Conservation (phyloP, 2,329 filamentous ascomycete species). For the Sclerotinia subarctica region DNA sequence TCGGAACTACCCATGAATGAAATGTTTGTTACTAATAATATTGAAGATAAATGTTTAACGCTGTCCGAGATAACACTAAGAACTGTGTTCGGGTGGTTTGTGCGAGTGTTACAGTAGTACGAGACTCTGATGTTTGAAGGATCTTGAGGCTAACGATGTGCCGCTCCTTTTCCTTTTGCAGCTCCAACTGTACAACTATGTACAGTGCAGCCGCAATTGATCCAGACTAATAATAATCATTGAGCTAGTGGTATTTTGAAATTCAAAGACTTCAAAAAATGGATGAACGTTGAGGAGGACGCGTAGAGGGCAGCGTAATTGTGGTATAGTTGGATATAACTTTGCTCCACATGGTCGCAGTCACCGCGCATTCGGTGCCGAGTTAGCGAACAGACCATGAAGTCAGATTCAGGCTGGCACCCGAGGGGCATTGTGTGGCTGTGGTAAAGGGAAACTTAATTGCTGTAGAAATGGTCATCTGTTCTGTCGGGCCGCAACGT, state of each 20-base stretch:
- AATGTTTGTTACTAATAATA: background rate
- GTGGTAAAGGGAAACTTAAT: background rate
- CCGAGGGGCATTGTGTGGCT: background rate
- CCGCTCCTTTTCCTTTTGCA: background rate
- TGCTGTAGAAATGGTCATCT: background rate
- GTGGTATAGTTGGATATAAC: conserved; percentile 7
- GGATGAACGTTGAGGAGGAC: background rate
- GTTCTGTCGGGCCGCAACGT: background rate
- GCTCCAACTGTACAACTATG: background rate
- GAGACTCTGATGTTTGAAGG: background rate
- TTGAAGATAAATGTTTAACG: background rate
- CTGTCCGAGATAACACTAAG: background rate
- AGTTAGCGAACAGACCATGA: background rate
- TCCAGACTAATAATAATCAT: background rate
- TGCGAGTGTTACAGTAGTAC: background rate
- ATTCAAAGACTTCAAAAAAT: background rate
- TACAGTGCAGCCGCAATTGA: too few relatives aligned
- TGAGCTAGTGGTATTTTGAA: background rate
- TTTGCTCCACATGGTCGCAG: background rate
- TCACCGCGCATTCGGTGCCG: background rate
- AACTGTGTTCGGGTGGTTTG: background rate
- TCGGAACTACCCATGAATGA: background rate
- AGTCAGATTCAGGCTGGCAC: background rate
- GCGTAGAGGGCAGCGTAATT: conserved; percentile 18
- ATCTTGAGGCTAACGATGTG: background rate